These are phyloP conservation scores for Microascus cirrosus DNA, from an alignment of 2,329 filamentous ascomycete genomes.

Conservation along the genomic window DNA sequence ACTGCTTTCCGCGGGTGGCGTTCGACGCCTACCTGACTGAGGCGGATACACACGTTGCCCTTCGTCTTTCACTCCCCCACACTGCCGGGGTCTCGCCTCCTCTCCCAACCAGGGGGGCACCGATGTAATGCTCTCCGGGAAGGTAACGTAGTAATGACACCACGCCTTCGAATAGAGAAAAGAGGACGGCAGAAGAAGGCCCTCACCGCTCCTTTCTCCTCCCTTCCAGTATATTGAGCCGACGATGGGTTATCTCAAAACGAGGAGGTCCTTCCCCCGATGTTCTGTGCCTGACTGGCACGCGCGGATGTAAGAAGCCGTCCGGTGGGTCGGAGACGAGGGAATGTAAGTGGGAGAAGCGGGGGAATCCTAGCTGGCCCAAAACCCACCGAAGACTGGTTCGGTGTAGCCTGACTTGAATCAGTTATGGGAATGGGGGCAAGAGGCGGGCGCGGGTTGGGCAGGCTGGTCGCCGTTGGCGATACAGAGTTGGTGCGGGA, in stretches of 20 bases:
- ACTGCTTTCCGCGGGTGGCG: not conserved
- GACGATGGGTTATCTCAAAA: not conserved
- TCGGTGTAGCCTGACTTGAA: not conserved
- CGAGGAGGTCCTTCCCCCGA: not conserved
- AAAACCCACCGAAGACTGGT: not conserved
- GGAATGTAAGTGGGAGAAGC: not conserved
- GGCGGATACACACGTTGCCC: not conserved
- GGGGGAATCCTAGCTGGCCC: not conserved
- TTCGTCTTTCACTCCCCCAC: not conserved
- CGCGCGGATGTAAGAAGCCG: not conserved
- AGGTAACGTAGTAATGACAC: too few relatives aligned
- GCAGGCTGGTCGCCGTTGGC: not conserved
- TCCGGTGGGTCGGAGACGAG: not conserved
- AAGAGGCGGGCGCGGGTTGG: not conserved
- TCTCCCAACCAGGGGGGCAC: not conserved
- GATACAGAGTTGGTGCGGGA: not conserved
- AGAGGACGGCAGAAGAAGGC: not conserved
- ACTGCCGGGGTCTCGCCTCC: too few relatives aligned
- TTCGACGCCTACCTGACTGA: too few relatives aligned
- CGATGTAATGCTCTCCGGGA: too few relatives aligned
- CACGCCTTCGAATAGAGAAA: not conserved
- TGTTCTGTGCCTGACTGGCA: not conserved
- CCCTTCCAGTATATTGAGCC: not conserved
- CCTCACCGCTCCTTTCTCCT: not conserved
- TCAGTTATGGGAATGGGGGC: not conserved